Conservation (phyloP, 495 filamentous ascomycete species). For the Daldinia caldariorum region DNA sequence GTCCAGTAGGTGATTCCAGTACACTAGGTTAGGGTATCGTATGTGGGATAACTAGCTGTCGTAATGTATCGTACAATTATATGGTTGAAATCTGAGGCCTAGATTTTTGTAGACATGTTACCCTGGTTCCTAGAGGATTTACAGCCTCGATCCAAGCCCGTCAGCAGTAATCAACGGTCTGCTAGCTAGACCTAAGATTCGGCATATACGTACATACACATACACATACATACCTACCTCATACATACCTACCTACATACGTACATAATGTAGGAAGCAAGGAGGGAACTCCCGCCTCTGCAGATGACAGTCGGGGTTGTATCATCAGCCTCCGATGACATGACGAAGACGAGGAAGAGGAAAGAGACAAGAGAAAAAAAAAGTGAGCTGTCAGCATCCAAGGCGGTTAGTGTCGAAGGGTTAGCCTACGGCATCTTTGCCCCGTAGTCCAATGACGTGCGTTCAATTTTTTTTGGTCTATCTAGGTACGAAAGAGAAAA, state of each 20-base stretch:
- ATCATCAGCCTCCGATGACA: slow-evolving; percentile 45
- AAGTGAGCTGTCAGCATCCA: slow-evolving; percentile 42
- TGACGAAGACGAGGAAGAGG: not conserved
- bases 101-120: slow-evolving; percentile 27
- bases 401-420: slow-evolving; percentile 29
- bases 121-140: slow-evolving; percentile 37
- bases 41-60: too few species aligned
- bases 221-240: slow-evolving; percentile 1
- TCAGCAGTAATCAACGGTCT: slow-evolving; percentile 35
- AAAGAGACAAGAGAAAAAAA: slow-evolving; percentile 3
- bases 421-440: slow-evolving; percentile 5
- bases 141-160: slow-evolving; percentile 34
- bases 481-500: slow-evolving; percentile 30
- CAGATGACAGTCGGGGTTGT: slow-evolving; percentile 44
- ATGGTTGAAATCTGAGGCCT: slow-evolving; percentile 16
- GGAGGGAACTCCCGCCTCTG: slow-evolving; percentile 44
- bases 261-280: slow-evolving; percentile 25
- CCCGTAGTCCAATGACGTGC: slow-evolving; percentile 41
- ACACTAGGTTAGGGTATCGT: too few species aligned
- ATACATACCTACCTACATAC: not conserved
- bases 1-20: too few species aligned
- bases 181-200: slow-evolving; percentile 33
- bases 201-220: slow-evolving; percentile 19
- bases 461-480: slow-evolving; percentile 27
- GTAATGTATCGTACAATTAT: slow-evolving; percentile 6